Evolutionary conservation across 2,329 filamentous ascomycete genomes (phyloP).

Genomic region (Epichloe baconii): DNA sequence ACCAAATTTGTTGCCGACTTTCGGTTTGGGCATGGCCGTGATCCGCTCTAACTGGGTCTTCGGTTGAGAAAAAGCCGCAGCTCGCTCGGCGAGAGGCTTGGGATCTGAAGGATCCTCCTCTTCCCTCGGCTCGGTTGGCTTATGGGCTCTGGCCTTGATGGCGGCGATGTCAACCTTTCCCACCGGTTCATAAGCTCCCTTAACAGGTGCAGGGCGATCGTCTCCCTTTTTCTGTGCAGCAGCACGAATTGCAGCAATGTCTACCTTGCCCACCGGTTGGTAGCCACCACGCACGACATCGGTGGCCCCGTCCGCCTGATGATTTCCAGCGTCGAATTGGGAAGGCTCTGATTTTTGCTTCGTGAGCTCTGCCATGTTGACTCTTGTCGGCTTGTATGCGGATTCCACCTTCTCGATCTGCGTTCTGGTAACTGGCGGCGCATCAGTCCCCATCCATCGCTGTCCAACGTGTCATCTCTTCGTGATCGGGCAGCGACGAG

Average conservation of each 20-base stretch:
- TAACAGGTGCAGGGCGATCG: conserved; percentile 72
- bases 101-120: conserved; percentile 25
- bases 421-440: conserved; percentile 75
- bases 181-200: conserved; percentile 86
- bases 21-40: conserved; percentile 83
- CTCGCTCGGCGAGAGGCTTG: conserved; percentile 61
- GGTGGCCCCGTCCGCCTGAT: conserved; percentile 28
- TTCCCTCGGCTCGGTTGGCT: conserved; percentile 32
- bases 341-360: conserved; percentile 58
- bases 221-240: conserved; percentile 58
- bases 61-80: conserved; percentile 52
- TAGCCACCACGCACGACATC: conserved; percentile 78
- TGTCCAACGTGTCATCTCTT: conserved; percentile 49
- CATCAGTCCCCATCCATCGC: conserved; percentile 89
- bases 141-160: conserved; percentile 74
- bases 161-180: conserved; percentile 96
- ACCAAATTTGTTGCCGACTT: conserved; percentile 82
- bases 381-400: conserved; percentile 90
- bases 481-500: conserved; percentile 52
- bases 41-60: conserved; percentile 56
- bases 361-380: conserved; percentile 78
- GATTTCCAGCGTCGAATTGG: conserved; percentile 37
- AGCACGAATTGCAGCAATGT: conserved; percentile 79
- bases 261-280: conserved; percentile 92
- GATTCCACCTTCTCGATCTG: conserved; percentile 85